Percentiles rank a stretch among this genome's conserved stretches.
These are phyloP conservation scores for Incumbomyces lentus DNA, from an alignment of 2,329 filamentous ascomycete genomes.

Conservation along the genomic window DNA sequence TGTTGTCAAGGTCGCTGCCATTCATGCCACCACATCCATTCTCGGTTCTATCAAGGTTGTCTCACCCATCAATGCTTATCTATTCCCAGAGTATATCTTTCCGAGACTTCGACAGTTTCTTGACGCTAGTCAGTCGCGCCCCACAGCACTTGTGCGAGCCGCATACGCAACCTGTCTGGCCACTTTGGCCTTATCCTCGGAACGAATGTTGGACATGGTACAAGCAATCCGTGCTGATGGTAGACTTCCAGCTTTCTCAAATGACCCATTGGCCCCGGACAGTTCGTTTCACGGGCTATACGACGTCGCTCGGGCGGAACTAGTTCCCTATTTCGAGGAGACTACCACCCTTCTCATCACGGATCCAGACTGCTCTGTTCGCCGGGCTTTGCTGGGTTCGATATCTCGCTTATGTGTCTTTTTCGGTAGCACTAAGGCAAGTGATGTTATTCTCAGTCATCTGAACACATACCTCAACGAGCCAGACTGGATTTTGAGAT, in stretches of 20 bases:
- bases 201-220: constrained; percentile 79
- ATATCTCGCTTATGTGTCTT: constrained; percentile 90
- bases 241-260: constrained; percentile 65
- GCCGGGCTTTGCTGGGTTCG: constrained; percentile 81
- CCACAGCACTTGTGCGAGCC: constrained; percentile 65
- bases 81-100: constrained; percentile 58
- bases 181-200: constrained; percentile 74
- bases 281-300: constrained; percentile 70
- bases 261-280: constrained; percentile 60
- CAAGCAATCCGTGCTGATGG: constrained; percentile 78
- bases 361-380: constrained; percentile 73
- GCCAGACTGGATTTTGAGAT: constrained; percentile 90
- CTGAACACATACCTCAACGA: constrained; percentile 96
- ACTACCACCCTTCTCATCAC: constrained; percentile 87
- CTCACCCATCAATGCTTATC: constrained; percentile 59
- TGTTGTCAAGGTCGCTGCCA: constrained; percentile 71
- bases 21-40: constrained; percentile 80
- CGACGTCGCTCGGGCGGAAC: constrained; percentile 72
- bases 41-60: constrained; percentile 80
- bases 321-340: constrained; percentile 72
- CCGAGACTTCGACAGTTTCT: constrained; percentile 50
- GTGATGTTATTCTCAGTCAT: constrained; percentile 92
- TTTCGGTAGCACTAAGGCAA: constrained; percentile 82
- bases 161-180: constrained; percentile 91
- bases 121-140: constrained; percentile 41